Evolutionary conservation across 352 stramenopile genomes (phyloP), one percentile per base, ranked within the genome.

Genomic region (Phytophthora hibernalis): DNA sequence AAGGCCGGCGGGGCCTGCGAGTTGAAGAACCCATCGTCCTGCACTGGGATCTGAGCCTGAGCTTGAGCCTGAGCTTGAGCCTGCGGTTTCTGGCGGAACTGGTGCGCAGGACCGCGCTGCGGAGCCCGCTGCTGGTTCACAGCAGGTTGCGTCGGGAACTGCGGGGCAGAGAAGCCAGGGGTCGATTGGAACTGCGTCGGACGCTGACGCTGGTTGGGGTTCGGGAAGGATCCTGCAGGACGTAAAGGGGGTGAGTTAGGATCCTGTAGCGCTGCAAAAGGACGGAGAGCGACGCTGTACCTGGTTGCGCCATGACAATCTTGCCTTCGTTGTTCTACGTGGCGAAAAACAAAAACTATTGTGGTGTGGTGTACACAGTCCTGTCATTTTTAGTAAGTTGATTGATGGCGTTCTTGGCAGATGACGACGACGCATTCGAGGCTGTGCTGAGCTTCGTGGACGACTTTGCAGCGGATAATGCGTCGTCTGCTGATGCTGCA

Each of bases 221-320:
- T 85, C 48, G 75, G 77, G 62, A 91, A 91, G 5, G 80, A 79
- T 5, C 84, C 83, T 91, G 67, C 5, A 64, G 12, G n/a, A 33
- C 20, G 20, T 26, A 42, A 69, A 28, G 38, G n/a, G 59, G 8
- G 26, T 11, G 20, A 9, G 60, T 9, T 61, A 20, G 28, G 13
- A 4, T 35, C 26, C 7, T 10, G 1, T 44, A 21, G 18, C 53
- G 24, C 59, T 16, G 35, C 13, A 20, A 11, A 30, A 21, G 10
- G 20, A 28, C 11, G 9, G 13, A 6, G 21, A 16, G 22, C 21
- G 26, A 22, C n/a, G 38, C 2, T 45, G 38, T 31, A 77, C 70
- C 70, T 60, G 70, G 59, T 56, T 77, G 65, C 37, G 70, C 70
- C 70, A 77, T 77, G 33, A 21, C 53, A 61, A 73, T 73, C 59